Evolutionary conservation across 1,139 yeast species (phyloP), one percentile per base, ranked within the genome.

Genomic region (Sugiyamaella novakii): DNA sequence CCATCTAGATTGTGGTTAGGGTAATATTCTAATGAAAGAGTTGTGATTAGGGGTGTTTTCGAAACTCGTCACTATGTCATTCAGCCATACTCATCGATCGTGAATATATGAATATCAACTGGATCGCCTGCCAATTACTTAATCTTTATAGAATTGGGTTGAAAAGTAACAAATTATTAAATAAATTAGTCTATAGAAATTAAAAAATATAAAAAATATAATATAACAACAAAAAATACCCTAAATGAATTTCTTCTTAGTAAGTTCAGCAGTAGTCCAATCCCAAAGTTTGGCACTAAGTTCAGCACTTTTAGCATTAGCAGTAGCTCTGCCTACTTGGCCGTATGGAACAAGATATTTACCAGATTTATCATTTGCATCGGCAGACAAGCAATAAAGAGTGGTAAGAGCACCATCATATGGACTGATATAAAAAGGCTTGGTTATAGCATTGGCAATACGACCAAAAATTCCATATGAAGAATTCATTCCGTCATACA

Each of bases 341-440:
- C 50, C 50, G 28, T 22, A 47, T 3, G 50, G 50, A 12, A 47
- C 50, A 10, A 47, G 27, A 38, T 41, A 47, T 28, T 47, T 27
- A 10, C 46, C 50, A 17, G 33, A 41, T 17, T 47, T 47, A n/a
- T 14, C 18, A 24, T 42, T 39, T 10, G 45, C 46, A 21, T 28
- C 50, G 3, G 43, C 29, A 8, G 50, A 47, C 18, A 47, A 43
- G 27, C 50, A 47, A 21, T 25, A 41, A 12, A 47, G 38, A 3
- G 47, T 47, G 18, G 50, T 42, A 15, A 47, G 17, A 4, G 50
- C 43, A 24, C 50, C 50, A 17, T 36, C 28, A 11, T 35, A 24
- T 11, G 50, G 47, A 10, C 39, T 28, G 11, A 47, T 24, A 15
- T 47, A 47, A 8, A 47, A 29, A 1, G 50, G 50, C 18, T 47